Percentiles rank a stretch among this genome's conserved stretches.
Evolutionary conservation across 2,329 filamentous ascomycete genomes (phyloP).

Genomic region (Botrytis pseudocinerea): DNA sequence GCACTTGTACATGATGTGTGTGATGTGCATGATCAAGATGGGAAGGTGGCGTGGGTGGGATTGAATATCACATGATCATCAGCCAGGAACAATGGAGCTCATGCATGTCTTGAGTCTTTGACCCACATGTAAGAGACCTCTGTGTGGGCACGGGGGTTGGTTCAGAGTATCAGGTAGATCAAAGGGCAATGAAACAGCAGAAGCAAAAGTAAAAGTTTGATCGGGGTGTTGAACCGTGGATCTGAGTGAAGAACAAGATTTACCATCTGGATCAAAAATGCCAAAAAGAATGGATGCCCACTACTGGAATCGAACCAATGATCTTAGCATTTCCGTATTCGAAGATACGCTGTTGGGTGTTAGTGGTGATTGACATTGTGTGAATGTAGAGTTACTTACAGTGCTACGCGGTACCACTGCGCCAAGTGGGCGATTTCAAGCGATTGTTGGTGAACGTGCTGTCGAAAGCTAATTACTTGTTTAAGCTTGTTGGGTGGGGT

Average conservation of each 20-base stretch:
- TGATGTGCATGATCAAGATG: no score
- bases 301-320: constrained; percentile 9
- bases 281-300: neutral
- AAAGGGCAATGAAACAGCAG: neutral
- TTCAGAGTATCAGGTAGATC: neutral
- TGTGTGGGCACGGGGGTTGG: neutral
- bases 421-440: neutral
- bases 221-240: neutral
- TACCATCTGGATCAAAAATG: neutral
- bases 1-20: no score
- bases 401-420: constrained; percentile 5
- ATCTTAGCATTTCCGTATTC: constrained; percentile 1
- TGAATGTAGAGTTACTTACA: neutral
- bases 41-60: neutral
- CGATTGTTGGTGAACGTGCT: neutral
- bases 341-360: neutral
- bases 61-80: neutral
- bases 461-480: accelerated
- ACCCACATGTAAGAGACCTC: neutral
- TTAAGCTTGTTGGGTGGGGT: accelerated
- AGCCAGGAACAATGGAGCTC: neutral
- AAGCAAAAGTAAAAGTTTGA: neutral
- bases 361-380: no score
- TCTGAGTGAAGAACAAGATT: neutral
- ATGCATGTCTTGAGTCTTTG: neutral